These are phyloP conservation scores for Globisporangium yorkense DNA, from an alignment of 352 stramenopile genomes.

Conservation along the genomic window DNA sequence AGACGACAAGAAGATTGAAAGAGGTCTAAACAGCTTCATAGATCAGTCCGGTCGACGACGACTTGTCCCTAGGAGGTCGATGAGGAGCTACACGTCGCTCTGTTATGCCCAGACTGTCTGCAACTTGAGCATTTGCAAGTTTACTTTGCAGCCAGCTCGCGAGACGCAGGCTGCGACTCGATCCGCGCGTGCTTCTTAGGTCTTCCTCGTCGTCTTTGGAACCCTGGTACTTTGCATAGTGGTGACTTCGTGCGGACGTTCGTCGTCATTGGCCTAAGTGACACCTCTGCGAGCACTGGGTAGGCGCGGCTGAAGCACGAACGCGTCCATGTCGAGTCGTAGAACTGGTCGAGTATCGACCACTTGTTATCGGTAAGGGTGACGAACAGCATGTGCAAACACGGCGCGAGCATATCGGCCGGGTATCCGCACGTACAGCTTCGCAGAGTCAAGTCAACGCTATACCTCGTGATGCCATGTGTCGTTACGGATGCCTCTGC, in stretches of 20 bases:
- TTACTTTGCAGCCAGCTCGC: not conserved
- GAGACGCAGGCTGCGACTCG: not conserved
- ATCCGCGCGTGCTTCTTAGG: not conserved
- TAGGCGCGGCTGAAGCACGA: not conserved
- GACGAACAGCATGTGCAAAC: not conserved
- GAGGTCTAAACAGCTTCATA: not conserved
- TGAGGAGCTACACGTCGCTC: not conserved
- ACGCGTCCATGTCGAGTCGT: not conserved
- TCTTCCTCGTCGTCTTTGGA: not conserved
- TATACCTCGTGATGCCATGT: not conserved
- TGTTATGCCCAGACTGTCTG: not conserved
- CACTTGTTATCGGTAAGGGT: not conserved
- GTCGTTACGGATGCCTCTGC: not conserved
- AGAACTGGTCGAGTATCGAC: not conserved
- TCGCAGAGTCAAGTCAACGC: not conserved
- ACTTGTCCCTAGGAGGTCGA: not conserved
- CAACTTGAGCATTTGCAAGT: not conserved
- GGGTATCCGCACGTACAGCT: not conserved
- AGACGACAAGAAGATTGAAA: too few species aligned
- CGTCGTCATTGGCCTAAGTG: not conserved
- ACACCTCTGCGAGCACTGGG: not conserved
- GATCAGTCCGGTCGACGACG: not conserved
- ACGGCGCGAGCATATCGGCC: not conserved
- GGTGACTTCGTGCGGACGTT: not conserved
- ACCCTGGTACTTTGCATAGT: not conserved